Evolutionary conservation across 2,329 filamentous ascomycete species (phyloP), one percentile per base, ranked within the genome.

Genomic region (Talaromyces marneffei): DNA sequence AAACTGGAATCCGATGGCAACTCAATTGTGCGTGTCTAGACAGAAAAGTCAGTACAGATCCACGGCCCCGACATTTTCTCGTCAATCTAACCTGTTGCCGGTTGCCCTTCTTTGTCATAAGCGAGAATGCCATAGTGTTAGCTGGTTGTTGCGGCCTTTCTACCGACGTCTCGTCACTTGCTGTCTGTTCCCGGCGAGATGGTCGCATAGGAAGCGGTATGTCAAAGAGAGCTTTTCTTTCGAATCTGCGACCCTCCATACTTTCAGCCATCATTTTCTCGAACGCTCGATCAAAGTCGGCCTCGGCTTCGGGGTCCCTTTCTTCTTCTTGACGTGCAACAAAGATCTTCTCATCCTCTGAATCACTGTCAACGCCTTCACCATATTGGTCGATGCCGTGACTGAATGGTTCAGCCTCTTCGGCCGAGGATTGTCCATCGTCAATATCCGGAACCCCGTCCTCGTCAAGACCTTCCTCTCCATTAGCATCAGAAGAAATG

Each of bases 221-320:
- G 73, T 99, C 95, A 70, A 99, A 97, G 57, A 94, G 83, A 29
- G 90, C 87, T 77, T 96, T 97, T 64, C 94, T 90, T 71, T 99
- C 94, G 67, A 96, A 96, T 70, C 96, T 97, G 68, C 94, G 87
- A 4, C 93, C 95, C 67, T 99, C 94, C 69, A 96, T 80, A 77
- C 93, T 97, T 75, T 99, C 94, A 56, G 92, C 85, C 93, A 99
- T 97, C 85, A 99, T 90, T 76, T 96, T 97, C 39, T 94, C 92
- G 74, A 96, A 94, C 76, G 97, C 94, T 68, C 93, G 90, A 72
- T 99, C 95, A 72, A 99, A 99, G 44, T 99, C 94, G 6, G 93
- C 94, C 71, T 99, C 94, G 42, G 89, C 91, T 77, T 97, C 92
- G 0, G 93, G 92, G 66, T 99, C 92, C 61, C 92, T 83, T 68